Evolutionary conservation across 2,329 filamentous ascomycete species (phyloP).

Genomic region (Paraphoma sp.): DNA sequence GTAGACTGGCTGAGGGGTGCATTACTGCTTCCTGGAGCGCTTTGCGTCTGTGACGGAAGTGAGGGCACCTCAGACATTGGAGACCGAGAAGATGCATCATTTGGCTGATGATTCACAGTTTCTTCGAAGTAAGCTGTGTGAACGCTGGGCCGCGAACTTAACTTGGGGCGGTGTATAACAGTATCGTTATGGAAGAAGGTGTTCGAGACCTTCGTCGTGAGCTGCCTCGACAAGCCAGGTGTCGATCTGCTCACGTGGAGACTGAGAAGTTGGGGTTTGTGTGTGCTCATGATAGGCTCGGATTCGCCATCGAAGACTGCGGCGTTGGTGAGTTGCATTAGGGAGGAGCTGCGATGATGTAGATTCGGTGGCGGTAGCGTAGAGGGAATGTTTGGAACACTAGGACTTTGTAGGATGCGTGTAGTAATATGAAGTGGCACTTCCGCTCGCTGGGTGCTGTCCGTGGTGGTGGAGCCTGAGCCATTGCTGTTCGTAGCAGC

Average conservation of each 20-base stretch:
- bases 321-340: conserved; percentile 34
- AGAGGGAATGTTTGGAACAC: conserved; percentile 17
- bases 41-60: conserved; percentile 29
- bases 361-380: conserved; percentile 15
- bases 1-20: conserved; percentile 39
- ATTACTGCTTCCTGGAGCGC: conserved; percentile 36
- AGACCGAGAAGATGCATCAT: conserved; percentile 7
- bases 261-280: conserved; percentile 11
- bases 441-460: conserved; percentile 18
- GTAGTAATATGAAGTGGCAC: conserved; percentile 5
- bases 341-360: conserved; percentile 22
- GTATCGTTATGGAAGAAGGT: conserved; percentile 38
- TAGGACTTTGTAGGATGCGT: conserved; percentile 17
- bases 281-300: conserved; percentile 29
- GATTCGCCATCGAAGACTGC: conserved; percentile 44
- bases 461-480: conserved; percentile 19
- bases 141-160: conserved; percentile 36
- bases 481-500: conserved; percentile 9
- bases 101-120: conserved; percentile 4
- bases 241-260: conserved; percentile 37
- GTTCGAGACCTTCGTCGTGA: conserved; percentile 34
- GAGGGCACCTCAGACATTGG: conserved; percentile 25
- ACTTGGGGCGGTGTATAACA: conserved; percentile 40
- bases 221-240: conserved; percentile 35
- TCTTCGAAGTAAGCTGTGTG: conserved; percentile 15